Base-by-base conservation (phyloP, 148 eudicot species). In the Pharnaceum exiguum region DNA sequence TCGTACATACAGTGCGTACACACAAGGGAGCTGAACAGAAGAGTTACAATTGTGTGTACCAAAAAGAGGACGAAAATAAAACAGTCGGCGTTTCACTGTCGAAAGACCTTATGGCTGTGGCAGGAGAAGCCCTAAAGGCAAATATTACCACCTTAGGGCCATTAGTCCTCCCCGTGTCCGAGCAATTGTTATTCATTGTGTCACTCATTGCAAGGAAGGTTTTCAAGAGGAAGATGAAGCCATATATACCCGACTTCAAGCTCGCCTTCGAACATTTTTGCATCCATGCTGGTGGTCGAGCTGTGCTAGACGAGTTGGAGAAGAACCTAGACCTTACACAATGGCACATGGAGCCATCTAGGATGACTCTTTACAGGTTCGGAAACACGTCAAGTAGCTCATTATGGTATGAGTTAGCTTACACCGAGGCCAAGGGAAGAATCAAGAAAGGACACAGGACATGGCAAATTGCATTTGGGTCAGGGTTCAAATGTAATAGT, bases 311-410 rank as follows among this genome's bases (percentile, higher is more conserved):
- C 23, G 75, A 71, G 62, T 39, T 75, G 1, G 79, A 75, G 69
- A 75, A 66, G 58, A 75, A 57, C 9, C 66, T 75, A 3, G 75
- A 71, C 17, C 75, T 75, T 7, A 26, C 61, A 0, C 23, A 68
- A 0, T 71, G 79, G 75, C 79, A 75, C 17, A 75, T 75, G 79
- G 79, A 75, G 51, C 79, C 79, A 5, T 75, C 79, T 0, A 63
- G 79, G 39, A 75, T 75, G 79, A 75, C 79, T 0, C 72, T 75
- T 7, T 51, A 71, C 29, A 61, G 79, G 49, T 75, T 75, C 10
- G 79, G 79, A 1, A 75, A 75, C 57, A 75, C 79, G 0, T 75
- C 79, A 26, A 75, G 79, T 12, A 75, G 79, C 53, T 75, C 79
- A 5, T 33, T 75, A 47, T 75, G 79, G 79, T 75, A 75, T 19